Evolutionary conservation across 2,329 filamentous ascomycete species (phyloP), one percentile per base, ranked within the genome.

Genomic region (Gaeumannomyces tritici): DNA sequence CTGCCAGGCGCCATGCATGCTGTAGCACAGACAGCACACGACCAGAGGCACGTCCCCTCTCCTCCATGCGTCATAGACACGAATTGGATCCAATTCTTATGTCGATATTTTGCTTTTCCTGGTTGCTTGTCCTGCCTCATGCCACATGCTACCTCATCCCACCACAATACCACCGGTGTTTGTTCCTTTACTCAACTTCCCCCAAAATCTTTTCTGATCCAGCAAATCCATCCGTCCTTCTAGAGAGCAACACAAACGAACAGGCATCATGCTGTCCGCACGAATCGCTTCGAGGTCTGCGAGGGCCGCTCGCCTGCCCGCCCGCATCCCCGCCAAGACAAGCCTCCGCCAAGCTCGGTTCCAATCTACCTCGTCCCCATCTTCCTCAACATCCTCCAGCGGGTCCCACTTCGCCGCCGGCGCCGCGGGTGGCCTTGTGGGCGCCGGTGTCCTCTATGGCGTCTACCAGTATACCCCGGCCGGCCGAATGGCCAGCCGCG

Each of bases 401-500:
- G 67, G 65, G 57, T 74, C 74, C 2, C 72, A 77, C 62, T 67
- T 80, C 57, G 73, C 69, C 2, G 70, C 75, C 2, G 79, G 79
- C 60, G 64, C 78, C 1, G 74, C 74, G 4, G 79, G 80, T 51
- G 80, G 79, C 57, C 63, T 80, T 4, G 75, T 70, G 8, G 78
- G 77, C 21, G 77, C 76, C 2, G 68, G 71, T 0, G 62, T 78
- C 5, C 74, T 80, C 59, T 81, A 77, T 64, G 76, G 73, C 56
- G 66, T 74, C 61, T 80, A 78, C 67, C 74, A 74, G 12, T 73
- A 77, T 66, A 79, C 78, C 0, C 78, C 78, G 0, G 72, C 78
- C 3, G 79, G 78, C 1, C 73, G 71, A 57, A 71, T 75, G 65
- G 67, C 74, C 33, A 66, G 75, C 65, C 75, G 74, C 59, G 70